Base-by-base conservation (phyloP, 495 filamentous ascomycete species). In the Penicillium pulvis region DNA sequence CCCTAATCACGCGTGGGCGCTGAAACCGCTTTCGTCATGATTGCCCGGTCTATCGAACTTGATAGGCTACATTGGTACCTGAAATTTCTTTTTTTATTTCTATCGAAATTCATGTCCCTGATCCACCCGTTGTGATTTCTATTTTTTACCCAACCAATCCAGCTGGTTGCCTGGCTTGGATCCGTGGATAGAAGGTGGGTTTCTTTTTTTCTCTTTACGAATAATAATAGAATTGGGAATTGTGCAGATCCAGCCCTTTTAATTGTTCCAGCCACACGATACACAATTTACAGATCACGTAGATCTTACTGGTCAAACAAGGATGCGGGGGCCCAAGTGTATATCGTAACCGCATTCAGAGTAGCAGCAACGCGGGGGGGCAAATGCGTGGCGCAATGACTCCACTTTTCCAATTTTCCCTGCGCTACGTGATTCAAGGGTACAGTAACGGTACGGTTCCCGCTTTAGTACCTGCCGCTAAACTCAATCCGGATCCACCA, bases 1-100 rank as follows among this genome's bases (percentile, higher is more conserved):
- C 39, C 39, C 39, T 41, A 41, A 36, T 14, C 33, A 28, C 33
- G 33, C 33, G 33, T 36, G 4, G 16, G 16, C 2, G 33, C 2
- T 12, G 4, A 4, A 42, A 51, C 60, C 55, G 55, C 60, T 63
- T 63, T 51, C 60, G 56, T 63, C 60, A 63, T 58, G 39, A 63
- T 63, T 56, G 60, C 12, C 46, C 54, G 55, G 55, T 45, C 58
- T 35, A 28, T 41, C 20, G 43, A 36, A 12, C 4, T 14, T 9
- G 20, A 36, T 12, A 28, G 28, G 28, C 28, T 28, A 4, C 6
- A 28, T 28, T 7, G 28, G 28, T 4, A 11, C 33, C 9, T 12
- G 10, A 36, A 36, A 36, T 12, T 12, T 11, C 12, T 36, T 36
- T 36, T 36, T 36, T 28, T 4, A 28, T 28, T 28, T 28, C 28